Evolutionary conservation across 1,284 basidiomycete genomes (phyloP).

Genomic region (Cutaneotrichosporon sp.): DNA sequence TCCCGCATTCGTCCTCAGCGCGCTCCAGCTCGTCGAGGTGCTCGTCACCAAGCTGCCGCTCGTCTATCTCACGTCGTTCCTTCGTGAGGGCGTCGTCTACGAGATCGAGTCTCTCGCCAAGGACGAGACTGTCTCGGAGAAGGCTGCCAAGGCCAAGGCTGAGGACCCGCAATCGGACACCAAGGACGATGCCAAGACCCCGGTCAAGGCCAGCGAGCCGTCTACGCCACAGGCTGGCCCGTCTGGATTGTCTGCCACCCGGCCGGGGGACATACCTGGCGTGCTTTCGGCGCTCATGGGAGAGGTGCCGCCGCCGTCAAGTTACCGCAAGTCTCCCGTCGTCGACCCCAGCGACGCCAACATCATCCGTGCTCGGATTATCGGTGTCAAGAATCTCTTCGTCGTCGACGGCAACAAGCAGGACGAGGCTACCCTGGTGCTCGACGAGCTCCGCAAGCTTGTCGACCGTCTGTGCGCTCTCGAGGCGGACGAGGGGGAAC

Average conservation of each 20-base stretch:
- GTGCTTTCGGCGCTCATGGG: slow-evolving; percentile 43
- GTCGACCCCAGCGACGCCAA: slow-evolving; percentile 83
- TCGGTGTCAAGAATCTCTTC: slow-evolving; percentile 68
- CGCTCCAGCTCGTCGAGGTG: slow-evolving; percentile 86
- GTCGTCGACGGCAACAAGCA: slow-evolving; percentile 61
- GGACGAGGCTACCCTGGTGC: slow-evolving; percentile 64
- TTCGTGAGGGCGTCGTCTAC: slow-evolving; percentile 89
- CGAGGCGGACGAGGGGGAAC: slow-evolving; percentile 60
- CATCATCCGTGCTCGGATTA: slow-evolving; percentile 80
- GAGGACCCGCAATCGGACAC: slow-evolving; percentile 22
- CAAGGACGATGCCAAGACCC: slow-evolving; percentile 3
- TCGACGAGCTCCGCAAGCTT: slow-evolving; percentile 60
- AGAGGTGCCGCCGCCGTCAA: slow-evolving; percentile 43
- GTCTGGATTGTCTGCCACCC: neutral
- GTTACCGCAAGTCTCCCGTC: slow-evolving; percentile 53
- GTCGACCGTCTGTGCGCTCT: slow-evolving; percentile 64
- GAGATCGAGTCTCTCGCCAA: slow-evolving; percentile 77
- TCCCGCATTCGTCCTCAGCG: slow-evolving; percentile 76
- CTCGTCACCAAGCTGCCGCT: slow-evolving; percentile 76
- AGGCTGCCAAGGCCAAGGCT: slow-evolving; percentile 13
- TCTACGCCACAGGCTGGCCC: slow-evolving; percentile 3
- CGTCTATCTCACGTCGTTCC: slow-evolving; percentile 82
- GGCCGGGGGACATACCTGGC: neutral
- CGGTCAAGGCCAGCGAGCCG: slow-evolving; percentile 6
- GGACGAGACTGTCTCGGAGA: slow-evolving; percentile 58